Conservation (phyloP, 2,329 filamentous ascomycete genomes). For the Aspergillus pseudoterreus region DNA sequence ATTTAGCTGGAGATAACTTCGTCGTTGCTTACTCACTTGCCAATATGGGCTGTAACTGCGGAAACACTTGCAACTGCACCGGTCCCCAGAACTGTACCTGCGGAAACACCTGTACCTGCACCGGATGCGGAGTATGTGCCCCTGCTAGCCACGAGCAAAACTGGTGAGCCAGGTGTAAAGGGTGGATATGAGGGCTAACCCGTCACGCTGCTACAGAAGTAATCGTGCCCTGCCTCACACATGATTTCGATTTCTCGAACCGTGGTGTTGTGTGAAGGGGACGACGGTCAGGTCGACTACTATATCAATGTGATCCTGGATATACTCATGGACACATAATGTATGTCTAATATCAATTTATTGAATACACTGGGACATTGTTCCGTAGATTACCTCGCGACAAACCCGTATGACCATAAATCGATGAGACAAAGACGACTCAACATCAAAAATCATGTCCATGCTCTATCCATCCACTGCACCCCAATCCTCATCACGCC, state of each 20-base stretch:
- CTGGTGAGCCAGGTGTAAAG: slow-evolving; percentile 5
- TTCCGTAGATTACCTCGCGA: too few relatives aligned
- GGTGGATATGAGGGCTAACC: slow-evolving; percentile 12
- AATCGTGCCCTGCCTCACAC: slow-evolving; percentile 3
- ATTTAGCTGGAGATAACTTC: neutral
- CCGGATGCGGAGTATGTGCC: slow-evolving; percentile 37
- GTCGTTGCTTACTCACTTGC: neutral
- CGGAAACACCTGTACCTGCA: slow-evolving; percentile 31
- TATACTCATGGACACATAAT: slow-evolving; percentile 10
- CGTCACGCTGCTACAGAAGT: slow-evolving; percentile 21
- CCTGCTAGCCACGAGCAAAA: slow-evolving; percentile 4
- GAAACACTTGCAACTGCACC: slow-evolving; percentile 30
- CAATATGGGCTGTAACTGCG: slow-evolving; percentile 34
- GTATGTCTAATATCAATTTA: neutral
- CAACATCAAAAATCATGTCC: neutral
- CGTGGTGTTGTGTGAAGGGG: slow-evolving; percentile 2
- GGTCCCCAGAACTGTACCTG: slow-evolving; percentile 33
- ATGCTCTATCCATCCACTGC: neutral
- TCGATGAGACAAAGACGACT: too few relatives aligned
- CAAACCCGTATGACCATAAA: too few relatives aligned
- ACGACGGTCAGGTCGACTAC: slow-evolving; percentile 3
- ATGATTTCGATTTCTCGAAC: neutral
- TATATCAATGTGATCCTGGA: slow-evolving; percentile 8
- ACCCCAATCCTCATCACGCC: neutral
- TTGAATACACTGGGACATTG: neutral